These are phyloP conservation scores for Lobosporangium transversale DNA, from an alignment of 192 early-diverging fungal genomes.

Conservation along the genomic window DNA sequence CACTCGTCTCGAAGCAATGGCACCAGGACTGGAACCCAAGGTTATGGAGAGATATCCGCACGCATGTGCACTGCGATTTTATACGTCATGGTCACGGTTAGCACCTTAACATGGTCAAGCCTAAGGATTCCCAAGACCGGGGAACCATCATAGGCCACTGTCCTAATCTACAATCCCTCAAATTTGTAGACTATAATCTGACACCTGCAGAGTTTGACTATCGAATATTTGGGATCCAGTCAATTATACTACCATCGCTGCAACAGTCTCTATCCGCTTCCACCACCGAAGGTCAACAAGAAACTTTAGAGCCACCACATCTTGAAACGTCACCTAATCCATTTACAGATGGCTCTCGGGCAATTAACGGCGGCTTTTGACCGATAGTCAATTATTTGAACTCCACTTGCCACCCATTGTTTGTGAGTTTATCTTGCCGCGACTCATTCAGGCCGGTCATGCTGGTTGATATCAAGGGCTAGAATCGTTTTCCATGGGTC, in stretches of 20 bases:
- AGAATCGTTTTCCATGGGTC: neutral
- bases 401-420: neutral
- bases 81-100: neutral
- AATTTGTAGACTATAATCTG: neutral
- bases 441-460: conserved; percentile 3
- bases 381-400: conserved; percentile 8
- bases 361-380: conserved; percentile 1
- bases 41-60: conserved; percentile 4
- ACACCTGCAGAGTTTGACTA: neutral
- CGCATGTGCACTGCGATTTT: neutral
- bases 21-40: conserved; percentile 5
- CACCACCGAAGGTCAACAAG: too few relatives aligned
- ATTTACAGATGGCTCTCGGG: neutral
- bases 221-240: neutral
- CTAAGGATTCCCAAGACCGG: too few relatives aligned
- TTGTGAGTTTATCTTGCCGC: neutral
- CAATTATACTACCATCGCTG: too few relatives aligned
- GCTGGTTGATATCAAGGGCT: conserved; percentile 3
- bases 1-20: conserved; percentile 12
- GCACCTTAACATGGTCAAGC: too few relatives aligned
- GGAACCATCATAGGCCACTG: too few relatives aligned
- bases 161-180: conserved; percentile 1
- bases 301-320: too few relatives aligned
- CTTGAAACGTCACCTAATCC: neutral
- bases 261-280: too few relatives aligned